Percentiles rank a stretch among this genome's conserved stretches.
These are phyloP conservation scores for Daldinia grandis DNA, from an alignment of 495 filamentous ascomycete genomes.

Conservation along the genomic window DNA sequence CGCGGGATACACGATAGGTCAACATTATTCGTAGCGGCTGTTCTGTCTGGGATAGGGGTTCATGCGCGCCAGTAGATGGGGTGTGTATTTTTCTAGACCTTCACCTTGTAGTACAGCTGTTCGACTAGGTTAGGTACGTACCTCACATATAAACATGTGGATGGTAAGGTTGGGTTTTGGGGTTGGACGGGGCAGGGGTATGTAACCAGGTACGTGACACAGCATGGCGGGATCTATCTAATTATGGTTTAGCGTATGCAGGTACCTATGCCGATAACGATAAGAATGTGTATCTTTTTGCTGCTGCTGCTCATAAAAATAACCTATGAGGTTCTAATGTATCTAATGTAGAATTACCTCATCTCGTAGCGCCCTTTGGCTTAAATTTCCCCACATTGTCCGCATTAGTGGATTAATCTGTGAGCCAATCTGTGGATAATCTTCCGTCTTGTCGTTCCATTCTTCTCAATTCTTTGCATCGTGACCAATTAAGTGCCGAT, in stretches of 20 bases:
- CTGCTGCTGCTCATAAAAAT: background rate
- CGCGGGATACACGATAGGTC: constrained; percentile 31
- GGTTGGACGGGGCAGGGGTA: constrained; percentile 3
- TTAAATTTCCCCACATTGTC: constrained; percentile 22
- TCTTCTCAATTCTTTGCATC: constrained; percentile 40
- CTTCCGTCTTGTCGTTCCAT: constrained; percentile 28
- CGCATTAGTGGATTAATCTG: background rate
- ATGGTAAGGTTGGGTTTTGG: background rate
- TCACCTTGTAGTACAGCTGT: background rate
- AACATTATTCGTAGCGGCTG: constrained; percentile 31
- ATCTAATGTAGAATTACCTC: constrained; percentile 9
- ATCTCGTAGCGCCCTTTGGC: constrained; percentile 8
- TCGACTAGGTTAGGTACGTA: background rate
- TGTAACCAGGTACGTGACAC: constrained; percentile 14
- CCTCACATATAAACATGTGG: background rate
- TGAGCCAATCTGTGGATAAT: constrained; percentile 1
- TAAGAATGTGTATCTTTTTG: constrained; percentile 17
- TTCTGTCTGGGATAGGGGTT: constrained; percentile 29
- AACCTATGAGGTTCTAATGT: background rate
- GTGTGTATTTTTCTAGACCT: constrained; percentile 7
- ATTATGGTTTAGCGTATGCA: constrained; percentile 1
- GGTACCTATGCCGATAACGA: constrained; percentile 2
- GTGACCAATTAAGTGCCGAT: constrained; percentile 34
- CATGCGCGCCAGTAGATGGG: constrained; percentile 32
- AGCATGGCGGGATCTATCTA: constrained; percentile 26